These are phyloP conservation scores for Petasospora fabianii DNA, from an alignment of 1,139 yeast species.

Conservation along the genomic window DNA sequence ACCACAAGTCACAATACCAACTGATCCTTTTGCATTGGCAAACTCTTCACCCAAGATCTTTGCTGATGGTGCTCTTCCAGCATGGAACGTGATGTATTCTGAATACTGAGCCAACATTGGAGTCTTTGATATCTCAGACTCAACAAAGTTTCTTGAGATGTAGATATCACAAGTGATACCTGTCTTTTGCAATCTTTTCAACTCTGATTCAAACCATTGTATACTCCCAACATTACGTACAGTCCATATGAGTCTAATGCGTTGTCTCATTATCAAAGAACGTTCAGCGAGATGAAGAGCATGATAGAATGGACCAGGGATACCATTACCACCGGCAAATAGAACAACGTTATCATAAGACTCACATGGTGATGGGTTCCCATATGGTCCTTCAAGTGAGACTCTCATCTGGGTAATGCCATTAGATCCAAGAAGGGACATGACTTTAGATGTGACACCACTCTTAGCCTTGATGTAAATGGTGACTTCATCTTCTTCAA, in stretches of 20 bases:
- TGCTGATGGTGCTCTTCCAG: slow-evolving; percentile 20
- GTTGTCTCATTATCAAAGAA: slow-evolving; percentile 16
- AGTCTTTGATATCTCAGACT: background rate
- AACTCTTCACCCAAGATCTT: slow-evolving; percentile 21
- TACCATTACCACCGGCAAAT: slow-evolving; percentile 70
- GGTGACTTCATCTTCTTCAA: slow-evolving; percentile 35
- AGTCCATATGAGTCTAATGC: slow-evolving; percentile 44
- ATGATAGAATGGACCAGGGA: slow-evolving; percentile 50
- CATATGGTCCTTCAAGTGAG: slow-evolving; percentile 59
- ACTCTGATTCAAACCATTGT: slow-evolving; percentile 49
- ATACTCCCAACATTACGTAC: slow-evolving; percentile 45
- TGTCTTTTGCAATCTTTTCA: slow-evolving; percentile 30
- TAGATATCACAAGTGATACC: slow-evolving; percentile 23
- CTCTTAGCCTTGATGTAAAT: slow-evolving; percentile 44
- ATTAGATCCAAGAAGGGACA: slow-evolving; percentile 3
- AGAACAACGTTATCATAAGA: slow-evolving; percentile 51
- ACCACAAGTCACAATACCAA: slow-evolving; percentile 40
- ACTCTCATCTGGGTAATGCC: slow-evolving; percentile 30
- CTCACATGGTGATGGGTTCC: slow-evolving; percentile 48
- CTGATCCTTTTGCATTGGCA: slow-evolving; percentile 17
- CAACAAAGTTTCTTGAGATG: slow-evolving; percentile 20
- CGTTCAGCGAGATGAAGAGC: slow-evolving; percentile 25
- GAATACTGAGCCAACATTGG: slow-evolving; percentile 12
- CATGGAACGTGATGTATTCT: slow-evolving; percentile 15
- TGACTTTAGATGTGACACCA: slow-evolving; percentile 40